Percentiles rank a stretch among this genome's conserved stretches.
phyloP scores from a whole-genome alignment of 345 rosid genomes.

The Aquilaria yunnanensis region DNA sequence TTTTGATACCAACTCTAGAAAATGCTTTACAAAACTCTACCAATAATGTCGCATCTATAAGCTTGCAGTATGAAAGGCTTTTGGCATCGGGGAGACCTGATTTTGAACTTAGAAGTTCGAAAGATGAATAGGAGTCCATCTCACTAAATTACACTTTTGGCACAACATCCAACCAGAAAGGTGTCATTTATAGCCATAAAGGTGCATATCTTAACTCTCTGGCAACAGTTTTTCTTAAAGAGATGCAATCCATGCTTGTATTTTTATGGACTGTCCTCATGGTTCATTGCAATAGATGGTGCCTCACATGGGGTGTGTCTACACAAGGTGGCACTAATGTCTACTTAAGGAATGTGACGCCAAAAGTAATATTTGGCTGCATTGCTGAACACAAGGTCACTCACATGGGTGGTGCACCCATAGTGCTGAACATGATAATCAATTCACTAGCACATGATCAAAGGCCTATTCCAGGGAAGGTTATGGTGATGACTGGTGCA shows the following conservation, averaged over 20 bases:
- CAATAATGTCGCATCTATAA: conserved; percentile 6
- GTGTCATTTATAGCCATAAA: conserved; percentile 55
- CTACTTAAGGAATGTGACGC: conserved; percentile 23
- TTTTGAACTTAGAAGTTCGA: conserved; percentile 37
- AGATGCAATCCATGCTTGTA: conserved; percentile 40
- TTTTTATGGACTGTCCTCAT: conserved; percentile 60
- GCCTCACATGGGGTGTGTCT: conserved; percentile 52
- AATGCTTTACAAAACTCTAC: conserved; percentile 5
- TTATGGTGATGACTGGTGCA: conserved; percentile 9
- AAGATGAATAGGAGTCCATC: conserved; percentile 50
- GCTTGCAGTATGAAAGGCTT: conserved; percentile 39
- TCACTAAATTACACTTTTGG: conserved; percentile 59
- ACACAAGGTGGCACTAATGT: conserved; percentile 59
- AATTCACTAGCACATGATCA: conserved; percentile 1
- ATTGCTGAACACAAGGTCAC: conserved; percentile 12
- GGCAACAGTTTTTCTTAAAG: conserved; percentile 35
- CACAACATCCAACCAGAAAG: conserved; percentile 58
- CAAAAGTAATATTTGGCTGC: conserved; percentile 4
- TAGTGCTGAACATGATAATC: conserved; percentile 10
- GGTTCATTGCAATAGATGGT: conserved; percentile 75
- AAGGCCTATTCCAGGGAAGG: conserved; percentile 11
- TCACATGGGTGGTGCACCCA: conserved; percentile 18
- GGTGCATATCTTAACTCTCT: conserved; percentile 61
- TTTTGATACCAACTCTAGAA: conserved; percentile 32
- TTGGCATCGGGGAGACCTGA: conserved; percentile 32